Evolutionary conservation across 495 filamentous ascomycete species (phyloP).

Genomic region (Annulohypoxylon stygium): DNA sequence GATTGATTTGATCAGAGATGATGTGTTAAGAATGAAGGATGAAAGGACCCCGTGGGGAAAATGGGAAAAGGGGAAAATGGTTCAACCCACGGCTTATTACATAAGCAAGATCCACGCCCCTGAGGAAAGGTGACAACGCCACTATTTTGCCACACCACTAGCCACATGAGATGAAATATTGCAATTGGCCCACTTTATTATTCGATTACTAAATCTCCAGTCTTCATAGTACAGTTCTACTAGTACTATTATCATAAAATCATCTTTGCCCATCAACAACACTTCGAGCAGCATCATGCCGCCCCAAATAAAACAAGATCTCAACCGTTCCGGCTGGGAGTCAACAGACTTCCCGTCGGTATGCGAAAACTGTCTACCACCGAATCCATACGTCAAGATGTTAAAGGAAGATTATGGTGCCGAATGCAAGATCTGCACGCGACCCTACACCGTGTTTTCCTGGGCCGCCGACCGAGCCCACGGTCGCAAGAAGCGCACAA

Average conservation of each 20-base stretch:
- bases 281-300: constrained; percentile 56
- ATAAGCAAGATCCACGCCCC: neutral
- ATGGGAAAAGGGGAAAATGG: neutral
- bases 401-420: constrained; percentile 94
- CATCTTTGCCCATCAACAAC: constrained; percentile 14
- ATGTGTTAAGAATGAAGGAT: neutral
- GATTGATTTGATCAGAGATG: constrained; percentile 6
- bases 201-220: constrained; percentile 6
- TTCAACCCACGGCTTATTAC: neutral
- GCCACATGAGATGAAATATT: constrained; percentile 14
- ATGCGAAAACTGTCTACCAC: constrained; percentile 84
- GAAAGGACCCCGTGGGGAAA: constrained; percentile 28
- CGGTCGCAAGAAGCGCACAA: constrained; percentile 87
- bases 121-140: neutral
- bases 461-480: constrained; percentile 91
- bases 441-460: constrained; percentile 94
- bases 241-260: neutral
- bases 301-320: constrained; percentile 89
- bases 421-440: constrained; percentile 87
- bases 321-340: constrained; percentile 97
- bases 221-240: too few species aligned
- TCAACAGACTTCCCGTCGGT: constrained; percentile 83
- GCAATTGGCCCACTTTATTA: neutral
- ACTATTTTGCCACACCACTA: neutral
- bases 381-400: constrained; percentile 99